Conservation (phyloP, 2,329 filamentous ascomycete genomes). For the Cryphonectria nitschkei region DNA sequence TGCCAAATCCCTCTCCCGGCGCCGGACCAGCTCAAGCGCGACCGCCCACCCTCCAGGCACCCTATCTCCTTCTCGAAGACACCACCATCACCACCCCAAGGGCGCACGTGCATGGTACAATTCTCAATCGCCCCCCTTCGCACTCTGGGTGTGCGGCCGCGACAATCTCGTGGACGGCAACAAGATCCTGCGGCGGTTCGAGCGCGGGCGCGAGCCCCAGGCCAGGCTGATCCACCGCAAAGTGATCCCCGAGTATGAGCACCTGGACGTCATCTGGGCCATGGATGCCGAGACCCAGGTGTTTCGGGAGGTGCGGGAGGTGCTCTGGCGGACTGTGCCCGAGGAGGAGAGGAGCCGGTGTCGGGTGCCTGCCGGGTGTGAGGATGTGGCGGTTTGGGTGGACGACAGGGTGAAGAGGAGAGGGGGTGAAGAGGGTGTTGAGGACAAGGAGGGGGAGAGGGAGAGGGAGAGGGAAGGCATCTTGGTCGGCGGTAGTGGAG, state of each 20-base stretch:
- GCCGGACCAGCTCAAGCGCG: constrained; percentile 16
- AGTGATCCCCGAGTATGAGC: constrained; percentile 85
- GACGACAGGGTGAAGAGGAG: constrained; percentile 31
- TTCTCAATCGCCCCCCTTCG: constrained; percentile 76
- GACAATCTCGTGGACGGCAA: constrained; percentile 85
- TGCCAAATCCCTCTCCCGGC: constrained; percentile 13
- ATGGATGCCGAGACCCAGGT: constrained; percentile 86
- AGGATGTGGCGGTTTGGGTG: constrained; percentile 49
- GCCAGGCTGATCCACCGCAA: constrained; percentile 81
- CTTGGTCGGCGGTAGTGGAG: not conserved
- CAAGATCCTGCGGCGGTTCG: constrained; percentile 73
- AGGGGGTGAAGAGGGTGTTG: constrained; percentile 21
- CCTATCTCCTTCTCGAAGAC: constrained; percentile 20
- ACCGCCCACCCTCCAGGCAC: constrained; percentile 30
- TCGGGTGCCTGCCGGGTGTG: constrained; percentile 67
- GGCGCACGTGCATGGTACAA: constrained; percentile 80
- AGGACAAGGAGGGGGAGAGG: constrained; percentile 31
- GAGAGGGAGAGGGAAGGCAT: constrained; percentile 36
- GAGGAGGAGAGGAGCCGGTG: constrained; percentile 55
- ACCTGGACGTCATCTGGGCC: constrained; percentile 93
- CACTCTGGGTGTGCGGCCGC: constrained; percentile 82
- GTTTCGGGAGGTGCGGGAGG: constrained; percentile 76
- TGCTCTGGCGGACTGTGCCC: constrained; percentile 79
- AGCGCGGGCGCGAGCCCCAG: constrained; percentile 77
- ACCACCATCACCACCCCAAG: constrained; percentile 44